Conservation (phyloP, 1,284 basidiomycete genomes). For the Naganishia sp. region DNA sequence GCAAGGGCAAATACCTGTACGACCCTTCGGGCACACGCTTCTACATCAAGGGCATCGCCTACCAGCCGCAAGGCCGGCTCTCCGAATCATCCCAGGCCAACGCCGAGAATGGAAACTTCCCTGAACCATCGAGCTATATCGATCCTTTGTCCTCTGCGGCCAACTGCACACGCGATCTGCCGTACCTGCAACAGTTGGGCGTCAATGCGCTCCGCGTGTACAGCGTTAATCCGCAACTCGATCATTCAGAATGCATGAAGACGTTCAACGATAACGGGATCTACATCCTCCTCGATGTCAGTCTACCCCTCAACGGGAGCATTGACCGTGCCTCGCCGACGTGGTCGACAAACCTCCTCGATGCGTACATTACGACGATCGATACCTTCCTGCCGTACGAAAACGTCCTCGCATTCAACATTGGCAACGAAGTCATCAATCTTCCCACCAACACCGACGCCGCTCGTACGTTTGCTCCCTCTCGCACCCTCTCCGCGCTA, state of each 20-base stretch:
- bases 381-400: constrained; percentile 76
- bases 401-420: constrained; percentile 77
- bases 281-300: constrained; percentile 85
- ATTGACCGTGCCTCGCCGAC: constrained; percentile 73
- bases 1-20: constrained; percentile 70
- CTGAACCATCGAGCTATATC: constrained; percentile 61
- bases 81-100: constrained; percentile 57
- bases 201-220: constrained; percentile 74
- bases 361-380: constrained; percentile 76
- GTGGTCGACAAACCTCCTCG: constrained; percentile 80
- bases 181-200: constrained; percentile 64
- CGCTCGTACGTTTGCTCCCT: constrained; percentile 54
- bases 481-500: neutral
- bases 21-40: constrained; percentile 69
- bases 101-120: constrained; percentile 61
- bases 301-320: constrained; percentile 80
- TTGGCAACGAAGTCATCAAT: constrained; percentile 86
- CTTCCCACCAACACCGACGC: constrained; percentile 62
- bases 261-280: constrained; percentile 75
- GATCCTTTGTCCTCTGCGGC: constrained; percentile 72
- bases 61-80: constrained; percentile 76
- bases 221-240: constrained; percentile 74
- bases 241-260: constrained; percentile 85
- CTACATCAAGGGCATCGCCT: constrained; percentile 88
- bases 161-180: constrained; percentile 75